Percentiles rank a stretch among this genome's conserved stretches.
phyloP scores from a whole-genome alignment of 306 rosid genomes.

The Rosa persica region DNA sequence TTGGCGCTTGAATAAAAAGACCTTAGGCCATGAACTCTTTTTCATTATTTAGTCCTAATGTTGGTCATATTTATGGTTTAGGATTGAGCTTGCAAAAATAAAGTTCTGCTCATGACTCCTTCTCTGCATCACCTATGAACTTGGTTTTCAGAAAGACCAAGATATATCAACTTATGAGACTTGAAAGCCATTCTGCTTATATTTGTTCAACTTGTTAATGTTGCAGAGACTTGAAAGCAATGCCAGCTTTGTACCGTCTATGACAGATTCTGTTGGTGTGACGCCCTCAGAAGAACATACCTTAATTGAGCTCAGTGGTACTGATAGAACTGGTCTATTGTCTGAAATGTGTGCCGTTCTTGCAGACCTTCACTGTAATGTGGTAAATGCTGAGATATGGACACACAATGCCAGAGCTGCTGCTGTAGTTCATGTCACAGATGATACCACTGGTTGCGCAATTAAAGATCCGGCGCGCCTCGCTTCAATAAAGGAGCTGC shows the following conservation, averaged over 20 bases:
- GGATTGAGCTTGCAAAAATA: background rate
- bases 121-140: background rate
- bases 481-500: conserved; percentile 62
- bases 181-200: background rate
- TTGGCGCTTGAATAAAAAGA: background rate
- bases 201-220: conserved; percentile 4
- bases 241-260: conserved; percentile 65
- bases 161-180: background rate
- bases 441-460: conserved; percentile 60
- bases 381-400: conserved; percentile 92
- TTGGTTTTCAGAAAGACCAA: background rate
- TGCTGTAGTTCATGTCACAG: conserved; percentile 88
- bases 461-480: conserved; percentile 68
- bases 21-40: background rate
- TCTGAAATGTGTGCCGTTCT: conserved; percentile 97
- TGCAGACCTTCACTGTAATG: conserved; percentile 78
- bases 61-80: background rate
- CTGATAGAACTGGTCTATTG: conserved; percentile 89
- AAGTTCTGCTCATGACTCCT: background rate
- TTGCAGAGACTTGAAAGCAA: conserved; percentile 83
- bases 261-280: conserved; percentile 80
- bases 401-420: conserved; percentile 95
- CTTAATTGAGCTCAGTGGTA: conserved; percentile 85
- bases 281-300: conserved; percentile 91
- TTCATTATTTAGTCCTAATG: background rate